A percentile compares a stretch with the other conserved stretches of the same genome.
Conservation (phyloP, 306 rosid species). For the Elaeagnus macrophylla region DNA sequence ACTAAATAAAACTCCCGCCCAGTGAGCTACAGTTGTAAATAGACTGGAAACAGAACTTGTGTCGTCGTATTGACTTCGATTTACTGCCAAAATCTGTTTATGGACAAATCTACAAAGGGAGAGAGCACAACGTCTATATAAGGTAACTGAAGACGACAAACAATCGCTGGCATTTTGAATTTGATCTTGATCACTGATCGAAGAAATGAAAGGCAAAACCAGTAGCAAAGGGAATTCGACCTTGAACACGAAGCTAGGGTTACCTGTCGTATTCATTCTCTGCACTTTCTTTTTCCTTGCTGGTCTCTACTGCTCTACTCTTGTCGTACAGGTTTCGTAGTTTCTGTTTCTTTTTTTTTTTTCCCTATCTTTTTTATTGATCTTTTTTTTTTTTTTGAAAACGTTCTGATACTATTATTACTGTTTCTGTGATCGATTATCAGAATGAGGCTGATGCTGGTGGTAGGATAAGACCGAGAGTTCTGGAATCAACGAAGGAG, state of each 20-base stretch:
- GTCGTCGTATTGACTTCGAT: too few species aligned
- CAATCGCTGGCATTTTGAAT: too few species aligned
- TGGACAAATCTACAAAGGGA: too few species aligned
- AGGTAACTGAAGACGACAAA: too few species aligned
- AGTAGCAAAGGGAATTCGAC: neutral
- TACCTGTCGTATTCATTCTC: conserved; percentile 11
- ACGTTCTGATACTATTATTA: neutral
- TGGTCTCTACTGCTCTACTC: conserved; percentile 14
- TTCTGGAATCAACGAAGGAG: conserved; percentile 16
- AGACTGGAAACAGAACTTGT: too few species aligned
- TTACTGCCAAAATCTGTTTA: too few species aligned
- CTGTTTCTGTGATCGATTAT: neutral
- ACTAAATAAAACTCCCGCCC: too few species aligned
- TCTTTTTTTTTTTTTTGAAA: neutral
- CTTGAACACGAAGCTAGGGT: conserved; percentile 14
- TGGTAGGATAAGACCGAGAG: conserved; percentile 1
- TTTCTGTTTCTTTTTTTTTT: too few species aligned
- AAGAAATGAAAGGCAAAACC: conserved; percentile 18
- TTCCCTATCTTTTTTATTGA: neutral
- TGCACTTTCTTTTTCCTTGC: conserved; percentile 14
- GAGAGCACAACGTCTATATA: too few species aligned
- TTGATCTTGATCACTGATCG: too few species aligned
- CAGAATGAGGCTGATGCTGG: neutral
- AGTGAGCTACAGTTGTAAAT: too few species aligned
- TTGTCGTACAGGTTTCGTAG: conserved; percentile 11